These are phyloP conservation scores for Solanum arcanum DNA, from an alignment of 257 asterid genomes.

Conservation along the genomic window DNA sequence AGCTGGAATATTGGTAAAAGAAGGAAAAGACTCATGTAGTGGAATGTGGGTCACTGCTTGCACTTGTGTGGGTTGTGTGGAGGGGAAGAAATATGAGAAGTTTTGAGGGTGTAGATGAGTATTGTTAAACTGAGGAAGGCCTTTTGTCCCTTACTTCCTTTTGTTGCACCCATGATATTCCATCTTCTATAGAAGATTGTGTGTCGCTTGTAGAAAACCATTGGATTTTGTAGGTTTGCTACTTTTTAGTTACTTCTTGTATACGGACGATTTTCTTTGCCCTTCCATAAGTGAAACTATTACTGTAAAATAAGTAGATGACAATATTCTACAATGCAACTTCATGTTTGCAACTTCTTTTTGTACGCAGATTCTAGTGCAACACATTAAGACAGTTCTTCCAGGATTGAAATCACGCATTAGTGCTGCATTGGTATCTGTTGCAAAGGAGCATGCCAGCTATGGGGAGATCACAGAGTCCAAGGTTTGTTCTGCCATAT, in stretches of 20 bases:
- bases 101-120: not conserved
- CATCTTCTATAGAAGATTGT: not conserved
- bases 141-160: not conserved
- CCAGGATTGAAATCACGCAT: slow-evolving; percentile 91
- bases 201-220: not conserved
- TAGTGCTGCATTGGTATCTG: slow-evolving; percentile 63
- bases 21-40: not conserved
- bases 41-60: not conserved
- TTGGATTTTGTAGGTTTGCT: not conserved
- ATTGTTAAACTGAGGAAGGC: not conserved
- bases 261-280: not conserved
- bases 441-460: slow-evolving; percentile 94
- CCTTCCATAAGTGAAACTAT: not conserved
- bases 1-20: not conserved
- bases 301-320: not conserved
- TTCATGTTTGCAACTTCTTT: not conserved
- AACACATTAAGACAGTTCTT: slow-evolving; percentile 78
- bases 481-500: slow-evolving; percentile 32
- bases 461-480: slow-evolving; percentile 91
- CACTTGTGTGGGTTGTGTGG: not conserved
- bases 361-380: slow-evolving; percentile 58
- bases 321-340: not conserved
- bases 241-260: not conserved
- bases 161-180: not conserved
- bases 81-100: not conserved